Evolutionary conservation across 345 rosid species (phyloP).

Genomic region (Draba incana): DNA sequence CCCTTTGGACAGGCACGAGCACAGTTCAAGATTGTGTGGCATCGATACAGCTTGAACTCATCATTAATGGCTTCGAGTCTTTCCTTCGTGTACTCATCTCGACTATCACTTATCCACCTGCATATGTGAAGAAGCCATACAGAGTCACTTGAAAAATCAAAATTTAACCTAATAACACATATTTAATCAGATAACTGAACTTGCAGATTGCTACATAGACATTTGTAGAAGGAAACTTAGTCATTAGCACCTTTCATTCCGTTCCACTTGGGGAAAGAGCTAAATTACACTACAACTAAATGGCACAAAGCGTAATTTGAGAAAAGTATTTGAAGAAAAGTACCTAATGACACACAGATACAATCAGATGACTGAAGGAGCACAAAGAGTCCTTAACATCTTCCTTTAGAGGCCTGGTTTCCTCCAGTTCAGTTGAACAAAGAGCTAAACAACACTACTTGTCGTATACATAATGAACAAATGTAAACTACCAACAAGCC

Average conservation of each 20-base stretch:
- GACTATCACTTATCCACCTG: conserved; percentile 97
- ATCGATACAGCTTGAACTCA: conserved; percentile 92
- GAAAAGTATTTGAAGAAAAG: not conserved
- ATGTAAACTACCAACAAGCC: conserved; percentile 1
- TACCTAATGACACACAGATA: not conserved
- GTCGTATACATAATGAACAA: not conserved
- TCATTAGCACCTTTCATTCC: not conserved
- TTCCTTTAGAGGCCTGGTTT: not conserved
- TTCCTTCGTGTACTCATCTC: conserved; percentile 89
- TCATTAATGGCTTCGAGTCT: conserved; percentile 83
- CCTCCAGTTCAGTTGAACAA: conserved; percentile 6
- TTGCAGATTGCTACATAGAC: not conserved
- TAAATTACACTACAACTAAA: not conserved
- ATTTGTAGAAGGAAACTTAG: not conserved
- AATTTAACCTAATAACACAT: not conserved
- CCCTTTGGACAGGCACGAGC: conserved; percentile 99
- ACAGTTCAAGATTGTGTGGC: conserved; percentile 96
- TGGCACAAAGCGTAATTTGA: too few species aligned
- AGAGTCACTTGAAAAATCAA: not conserved
- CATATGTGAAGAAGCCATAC: not conserved
- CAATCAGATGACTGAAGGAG: too few species aligned
- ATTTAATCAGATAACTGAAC: not conserved
- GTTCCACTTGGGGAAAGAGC: not conserved
- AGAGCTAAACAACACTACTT: not conserved
- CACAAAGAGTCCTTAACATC: not conserved